A percentile compares a stretch with the other conserved stretches of the same genome.
These are phyloP conservation scores for Aspergillus niger DNA, from an alignment of 2,329 filamentous ascomycete genomes.

Conservation along the genomic window DNA sequence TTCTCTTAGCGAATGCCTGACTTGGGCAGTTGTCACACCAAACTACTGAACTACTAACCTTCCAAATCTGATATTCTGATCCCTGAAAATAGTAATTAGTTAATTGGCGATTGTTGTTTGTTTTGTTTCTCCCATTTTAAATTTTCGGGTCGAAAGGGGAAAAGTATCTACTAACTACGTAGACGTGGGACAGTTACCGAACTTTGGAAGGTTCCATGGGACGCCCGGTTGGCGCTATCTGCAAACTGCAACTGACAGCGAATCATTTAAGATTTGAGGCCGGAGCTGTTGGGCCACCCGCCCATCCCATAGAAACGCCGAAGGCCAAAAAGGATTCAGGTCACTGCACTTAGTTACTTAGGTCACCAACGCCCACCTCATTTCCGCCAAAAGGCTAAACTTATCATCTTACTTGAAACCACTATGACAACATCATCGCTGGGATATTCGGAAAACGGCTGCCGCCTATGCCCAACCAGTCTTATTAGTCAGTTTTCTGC, in stretches of 20 bases:
- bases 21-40: not conserved
- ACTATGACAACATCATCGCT: conserved; percentile 4
- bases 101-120: too few species aligned
- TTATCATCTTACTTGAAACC: conserved; percentile 5
- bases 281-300: not conserved
- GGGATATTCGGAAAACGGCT: not conserved
- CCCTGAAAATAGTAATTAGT: too few species aligned
- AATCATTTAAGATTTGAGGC: not conserved
- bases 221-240: not conserved
- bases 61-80: too few species aligned
- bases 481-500: conserved; percentile 8
- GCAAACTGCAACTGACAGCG: not conserved
- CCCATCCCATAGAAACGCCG: too few species aligned
- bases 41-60: too few species aligned
- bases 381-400: not conserved
- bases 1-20: not conserved
- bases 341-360: not conserved
- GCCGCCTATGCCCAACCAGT: not conserved
- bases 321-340: not conserved
- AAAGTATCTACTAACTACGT: not conserved
- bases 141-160: not conserved
- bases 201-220: conserved; percentile 4
- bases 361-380: not conserved
- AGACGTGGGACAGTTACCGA: not conserved
- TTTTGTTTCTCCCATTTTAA: too few species aligned